Evolutionary conservation across 371 early-diverging fungal genomes (phyloP), one percentile per base, ranked within the genome.

Genomic region (Lichtheimia ornata): DNA sequence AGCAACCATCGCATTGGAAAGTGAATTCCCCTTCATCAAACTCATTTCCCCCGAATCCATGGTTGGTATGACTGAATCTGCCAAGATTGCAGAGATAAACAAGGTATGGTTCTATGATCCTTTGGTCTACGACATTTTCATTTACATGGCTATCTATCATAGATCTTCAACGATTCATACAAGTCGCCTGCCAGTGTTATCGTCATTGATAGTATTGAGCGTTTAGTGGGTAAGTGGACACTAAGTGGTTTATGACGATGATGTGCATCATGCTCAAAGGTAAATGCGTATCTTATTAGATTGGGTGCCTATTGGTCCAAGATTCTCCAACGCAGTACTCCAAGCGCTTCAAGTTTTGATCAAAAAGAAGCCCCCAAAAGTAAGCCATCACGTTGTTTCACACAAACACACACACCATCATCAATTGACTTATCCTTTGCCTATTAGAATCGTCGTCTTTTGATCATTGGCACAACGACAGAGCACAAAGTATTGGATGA

Each of bases 1-100:
- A 3, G 98, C 99, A 12, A 94, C 92, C 2, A 92, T 98, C 56
- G 99, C 99, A 4, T 90, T 93, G 81, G 77, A 87, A 24, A 94
- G 95, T 61, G 90, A 94, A 45, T 99, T 97, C 76, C 99, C 99
- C 9, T 99, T 98, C 76, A 94, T 99, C 74, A 99, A 98, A 77
- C 79, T 99, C 43, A 95, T 99, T 35, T 95, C 96, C 0, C 99
- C 99, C 15, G 98, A 96, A 66, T 85, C 90, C 43, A 94, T 99
- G 92, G 94, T 99, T 60, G 99, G 99, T 14, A 91, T 91, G 76
- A 85, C 85, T 2, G 99, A 99, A 72, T 67, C 83, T 52, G 94
- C 97, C 50, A 98, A 98, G 65, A 94, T 98, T 56, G 88, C 86
- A 35, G 90, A 89, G 24, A 97, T 99, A 69, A 94, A 89, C 80